Evolutionary conservation across 257 asterid species (phyloP).

Genomic region (Salvia rosmarinus): DNA sequence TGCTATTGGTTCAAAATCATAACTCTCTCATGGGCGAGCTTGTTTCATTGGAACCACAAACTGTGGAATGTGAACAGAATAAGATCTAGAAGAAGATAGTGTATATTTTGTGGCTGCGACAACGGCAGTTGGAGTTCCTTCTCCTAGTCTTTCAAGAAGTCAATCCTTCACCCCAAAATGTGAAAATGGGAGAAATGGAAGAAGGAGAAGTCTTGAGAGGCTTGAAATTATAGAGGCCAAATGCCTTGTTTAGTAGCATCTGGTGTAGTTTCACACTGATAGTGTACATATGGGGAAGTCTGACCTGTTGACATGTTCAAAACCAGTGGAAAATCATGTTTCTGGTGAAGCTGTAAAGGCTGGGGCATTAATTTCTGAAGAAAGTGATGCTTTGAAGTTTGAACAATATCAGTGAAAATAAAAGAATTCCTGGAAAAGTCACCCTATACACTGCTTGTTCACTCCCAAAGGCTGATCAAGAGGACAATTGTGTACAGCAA

Average conservation of each 20-base stretch:
- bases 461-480: slow-evolving; percentile 40
- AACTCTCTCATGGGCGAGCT: slow-evolving; percentile 89
- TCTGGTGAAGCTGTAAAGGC: slow-evolving; percentile 36
- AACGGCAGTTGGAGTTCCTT: slow-evolving; percentile 92
- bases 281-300: slow-evolving; percentile 38
- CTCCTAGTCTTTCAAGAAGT: slow-evolving; percentile 85
- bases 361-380: slow-evolving; percentile 36
- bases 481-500: slow-evolving; percentile 26
- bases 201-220: slow-evolving; percentile 64
- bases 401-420: slow-evolving; percentile 31
- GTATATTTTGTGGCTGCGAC: slow-evolving; percentile 98
- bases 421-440: slow-evolving; percentile 40
- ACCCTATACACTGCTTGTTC: slow-evolving; percentile 39
- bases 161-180: slow-evolving; percentile 59
- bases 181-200: slow-evolving; percentile 77
- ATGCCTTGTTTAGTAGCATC: slow-evolving; percentile 33
- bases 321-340: slow-evolving; percentile 38
- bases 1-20: slow-evolving; percentile 85
- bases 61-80: slow-evolving; percentile 48
- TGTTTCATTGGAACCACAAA: slow-evolving; percentile 71
- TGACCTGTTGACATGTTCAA: slow-evolving; percentile 37
- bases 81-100: slow-evolving; percentile 55
- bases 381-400: slow-evolving; percentile 29
- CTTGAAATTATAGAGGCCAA: slow-evolving; percentile 59
- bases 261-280: slow-evolving; percentile 38